These are phyloP conservation scores for Fagus sylvatica DNA, from an alignment of 306 rosid species.

Conservation along the genomic window DNA sequence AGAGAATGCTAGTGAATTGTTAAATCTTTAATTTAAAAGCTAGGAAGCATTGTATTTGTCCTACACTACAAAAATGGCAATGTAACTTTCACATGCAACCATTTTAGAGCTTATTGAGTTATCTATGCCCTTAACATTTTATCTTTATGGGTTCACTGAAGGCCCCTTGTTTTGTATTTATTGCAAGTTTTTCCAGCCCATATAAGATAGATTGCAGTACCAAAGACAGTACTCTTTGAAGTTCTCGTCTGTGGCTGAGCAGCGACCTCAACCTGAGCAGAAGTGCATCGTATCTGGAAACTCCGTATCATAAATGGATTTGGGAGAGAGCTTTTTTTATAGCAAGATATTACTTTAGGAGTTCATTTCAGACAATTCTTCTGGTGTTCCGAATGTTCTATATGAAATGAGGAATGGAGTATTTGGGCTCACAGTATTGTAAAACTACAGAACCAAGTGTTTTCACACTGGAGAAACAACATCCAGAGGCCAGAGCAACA, in stretches of 20 bases:
- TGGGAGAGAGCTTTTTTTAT: not conserved
- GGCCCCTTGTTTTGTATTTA: not conserved
- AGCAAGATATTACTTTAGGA: not conserved
- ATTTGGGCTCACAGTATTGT: not conserved
- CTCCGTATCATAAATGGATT: not conserved
- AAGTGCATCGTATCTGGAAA: not conserved
- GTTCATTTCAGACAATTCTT: not conserved
- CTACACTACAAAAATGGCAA: not conserved
- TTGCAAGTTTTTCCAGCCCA: not conserved
- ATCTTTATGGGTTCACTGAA: too few species aligned
- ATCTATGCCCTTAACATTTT: not conserved
- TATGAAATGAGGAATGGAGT: not conserved
- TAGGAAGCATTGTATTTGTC: not conserved
- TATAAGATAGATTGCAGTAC: not conserved
- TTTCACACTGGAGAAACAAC: not conserved
- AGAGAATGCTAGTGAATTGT: not conserved
- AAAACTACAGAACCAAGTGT: not conserved
- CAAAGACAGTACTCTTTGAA: not conserved
- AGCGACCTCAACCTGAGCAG: not conserved
- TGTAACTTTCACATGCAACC: not conserved
- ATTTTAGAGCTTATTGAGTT: not conserved
- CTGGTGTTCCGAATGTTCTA: not conserved
- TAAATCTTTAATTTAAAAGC: not conserved
- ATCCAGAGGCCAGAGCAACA: not conserved
- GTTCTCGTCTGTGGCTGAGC: not conserved